Conservation (phyloP, 371 early-diverging fungal genomes). For the Batkoa obscura region DNA sequence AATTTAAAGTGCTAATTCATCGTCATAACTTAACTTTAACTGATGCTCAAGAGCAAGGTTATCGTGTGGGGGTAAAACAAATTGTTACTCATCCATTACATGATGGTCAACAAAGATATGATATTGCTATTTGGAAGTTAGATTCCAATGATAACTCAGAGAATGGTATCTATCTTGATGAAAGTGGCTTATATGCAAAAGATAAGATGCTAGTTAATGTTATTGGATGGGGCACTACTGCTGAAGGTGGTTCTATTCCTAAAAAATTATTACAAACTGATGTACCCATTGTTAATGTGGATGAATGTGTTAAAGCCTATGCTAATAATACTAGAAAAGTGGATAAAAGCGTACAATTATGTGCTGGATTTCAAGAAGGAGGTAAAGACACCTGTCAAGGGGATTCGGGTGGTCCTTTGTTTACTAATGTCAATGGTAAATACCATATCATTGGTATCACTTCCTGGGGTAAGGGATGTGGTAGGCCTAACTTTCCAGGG, state of each 20-base stretch:
- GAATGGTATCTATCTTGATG: background rate
- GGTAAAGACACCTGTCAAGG: conserved; percentile 1
- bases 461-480: background rate
- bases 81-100: too few species aligned
- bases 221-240: conserved; percentile 1
- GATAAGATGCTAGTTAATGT: background rate
- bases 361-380: background rate
- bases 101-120: background rate
- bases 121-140: background rate
- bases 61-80: too few species aligned
- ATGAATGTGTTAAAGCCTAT: background rate
- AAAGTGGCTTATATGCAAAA: background rate
- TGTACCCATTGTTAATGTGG: background rate
- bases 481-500: too few species aligned
- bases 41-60: too few species aligned
- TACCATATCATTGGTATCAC: background rate
- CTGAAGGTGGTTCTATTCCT: background rate
- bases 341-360: background rate
- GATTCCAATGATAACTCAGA: background rate
- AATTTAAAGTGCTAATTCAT: too few species aligned
- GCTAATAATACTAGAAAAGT: background rate
- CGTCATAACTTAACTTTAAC: too few species aligned
- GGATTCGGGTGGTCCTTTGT: conserved; percentile 4
- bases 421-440: background rate
- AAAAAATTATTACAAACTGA: background rate